Base-by-base conservation (phyloP, 345 rosid species). In the Hibiscus tridactylites region DNA sequence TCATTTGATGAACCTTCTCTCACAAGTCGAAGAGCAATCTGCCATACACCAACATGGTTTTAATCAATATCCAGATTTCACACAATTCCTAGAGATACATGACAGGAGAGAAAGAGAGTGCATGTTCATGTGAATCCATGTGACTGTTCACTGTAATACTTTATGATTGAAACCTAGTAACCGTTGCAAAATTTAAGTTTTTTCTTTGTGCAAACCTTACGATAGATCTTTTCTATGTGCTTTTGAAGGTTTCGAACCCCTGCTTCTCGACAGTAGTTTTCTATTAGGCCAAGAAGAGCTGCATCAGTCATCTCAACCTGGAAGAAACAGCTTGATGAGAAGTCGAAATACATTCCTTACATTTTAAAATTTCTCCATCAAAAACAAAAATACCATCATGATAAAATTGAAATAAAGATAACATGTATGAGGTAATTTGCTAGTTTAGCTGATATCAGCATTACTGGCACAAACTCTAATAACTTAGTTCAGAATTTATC, bases 171-270 rank as follows among this genome's bases (percentile, higher is more conserved):
- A 91, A 91, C 80, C 95, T 71, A 65, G 92, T 95, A 68, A 96
- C 95, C 46, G 84, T 93, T 81, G 81, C 96, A 87, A 79, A 88
- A 80, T 79, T 88, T 79, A 49, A 61, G 24, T 49, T 47, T 50
- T 61, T 61, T 50, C 4, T 61, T 46, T 35, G 21, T 54, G 77
- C 83, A 59, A 61, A 90, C 99, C 96, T 92, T 96, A 26, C 98
- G 99, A 78, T 96, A 92, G n/a, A 96, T 92, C 88, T 96, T 96
- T 77, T 96, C 99, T 70, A 96, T 88, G 57, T 71, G 74, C 81
- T 95, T 95, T 80, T 90, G 99, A 77, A 95, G 99, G 88, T 95
- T 95, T 78, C 99, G 73, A 70, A 95, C 99, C 73, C 99, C 99
- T 46, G 99, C 97, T 84, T 95, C 98, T 87, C 99, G 85, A 81